phyloP scores from a whole-genome alignment of 2,329 filamentous ascomycete species.

The Alternaria triticimaculans region DNA sequence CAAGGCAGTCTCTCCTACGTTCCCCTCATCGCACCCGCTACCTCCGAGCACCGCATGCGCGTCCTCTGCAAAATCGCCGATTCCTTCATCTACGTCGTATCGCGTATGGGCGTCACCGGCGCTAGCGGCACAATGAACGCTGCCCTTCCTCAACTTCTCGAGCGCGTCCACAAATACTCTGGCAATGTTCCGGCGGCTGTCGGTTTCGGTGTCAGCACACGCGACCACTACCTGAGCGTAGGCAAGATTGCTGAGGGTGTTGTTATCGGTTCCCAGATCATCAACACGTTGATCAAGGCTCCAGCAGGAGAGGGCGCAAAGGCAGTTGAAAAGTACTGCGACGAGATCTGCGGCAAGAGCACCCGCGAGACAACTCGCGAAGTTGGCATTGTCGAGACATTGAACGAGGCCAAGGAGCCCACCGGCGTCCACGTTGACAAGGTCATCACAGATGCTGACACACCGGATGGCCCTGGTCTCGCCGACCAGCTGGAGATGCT shows the following conservation, averaged over 20 bases:
- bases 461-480: slow-evolving; percentile 67
- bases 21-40: slow-evolving; percentile 93
- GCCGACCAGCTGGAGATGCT: slow-evolving; percentile 85
- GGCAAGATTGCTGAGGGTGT: slow-evolving; percentile 88
- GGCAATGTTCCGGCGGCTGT: slow-evolving; percentile 89
- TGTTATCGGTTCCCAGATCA: slow-evolving; percentile 94
- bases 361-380: slow-evolving; percentile 65
- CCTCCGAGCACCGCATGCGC: slow-evolving; percentile 92
- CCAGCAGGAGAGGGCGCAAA: slow-evolving; percentile 70
- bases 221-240: slow-evolving; percentile 89
- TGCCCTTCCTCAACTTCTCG: slow-evolving; percentile 80
- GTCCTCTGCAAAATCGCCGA: slow-evolving; percentile 95
- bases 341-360: slow-evolving; percentile 69
- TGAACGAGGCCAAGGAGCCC: slow-evolving; percentile 66
- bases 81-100: slow-evolving; percentile 99
- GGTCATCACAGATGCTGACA: slow-evolving; percentile 66
- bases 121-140: slow-evolving; percentile 82
- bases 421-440: slow-evolving; percentile 71
- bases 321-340: slow-evolving; percentile 85
- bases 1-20: slow-evolving; percentile 80
- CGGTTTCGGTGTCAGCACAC: slow-evolving; percentile 94
- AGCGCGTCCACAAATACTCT: slow-evolving; percentile 89
- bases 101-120: slow-evolving; percentile 94
- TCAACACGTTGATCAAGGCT: slow-evolving; percentile 77
- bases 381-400: slow-evolving; percentile 72